These are phyloP conservation scores for Calonectria ilicicola DNA, from an alignment of 2,329 filamentous ascomycete genomes.

Conservation along the genomic window DNA sequence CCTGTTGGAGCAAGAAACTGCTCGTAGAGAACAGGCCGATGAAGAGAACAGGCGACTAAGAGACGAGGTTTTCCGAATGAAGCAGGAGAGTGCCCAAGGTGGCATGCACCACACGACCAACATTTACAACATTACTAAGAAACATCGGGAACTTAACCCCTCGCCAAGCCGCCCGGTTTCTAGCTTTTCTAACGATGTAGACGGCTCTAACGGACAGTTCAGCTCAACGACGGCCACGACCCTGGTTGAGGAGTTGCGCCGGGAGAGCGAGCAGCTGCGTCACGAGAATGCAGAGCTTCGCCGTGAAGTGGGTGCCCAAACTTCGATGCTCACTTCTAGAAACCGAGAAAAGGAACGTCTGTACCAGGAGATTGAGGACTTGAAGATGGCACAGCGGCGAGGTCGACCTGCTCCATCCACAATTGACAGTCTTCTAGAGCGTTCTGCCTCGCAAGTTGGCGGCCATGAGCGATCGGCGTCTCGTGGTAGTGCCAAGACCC, in stretches of 20 bases:
- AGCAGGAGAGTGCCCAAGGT: slow-evolving; percentile 61
- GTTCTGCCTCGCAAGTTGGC: slow-evolving; percentile 88
- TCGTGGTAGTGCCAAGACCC: slow-evolving; percentile 76
- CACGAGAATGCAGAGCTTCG: slow-evolving; percentile 94
- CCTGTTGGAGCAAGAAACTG: slow-evolving; percentile 90
- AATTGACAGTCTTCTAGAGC: slow-evolving; percentile 91
- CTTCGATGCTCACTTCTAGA: slow-evolving; percentile 95
- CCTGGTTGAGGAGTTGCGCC: slow-evolving; percentile 80
- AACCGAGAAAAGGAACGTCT: slow-evolving; percentile 95
- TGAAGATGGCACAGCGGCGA: slow-evolving; percentile 88
- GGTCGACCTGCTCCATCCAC: slow-evolving; percentile 72
- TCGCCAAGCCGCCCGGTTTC: slow-evolving; percentile 65
- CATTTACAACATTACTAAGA: slow-evolving; percentile 74
- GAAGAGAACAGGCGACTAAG: slow-evolving; percentile 87
- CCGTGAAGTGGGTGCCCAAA: slow-evolving; percentile 93
- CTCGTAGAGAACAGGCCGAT: slow-evolving; percentile 88
- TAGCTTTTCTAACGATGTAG: slow-evolving; percentile 61
- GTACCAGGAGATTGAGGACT: slow-evolving; percentile 96
- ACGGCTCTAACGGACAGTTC: slow-evolving; percentile 63
- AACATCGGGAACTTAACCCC: slow-evolving; percentile 58
- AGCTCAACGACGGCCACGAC: slow-evolving; percentile 73
- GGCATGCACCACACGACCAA: slow-evolving; percentile 71
- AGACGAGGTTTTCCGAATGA: slow-evolving; percentile 84
- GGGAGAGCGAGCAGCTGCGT: slow-evolving; percentile 79
- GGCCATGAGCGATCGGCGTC: slow-evolving; percentile 79